Conservation (phyloP, 768 basidiomycete genomes). For the Suillus fuscotomentosus region DNA sequence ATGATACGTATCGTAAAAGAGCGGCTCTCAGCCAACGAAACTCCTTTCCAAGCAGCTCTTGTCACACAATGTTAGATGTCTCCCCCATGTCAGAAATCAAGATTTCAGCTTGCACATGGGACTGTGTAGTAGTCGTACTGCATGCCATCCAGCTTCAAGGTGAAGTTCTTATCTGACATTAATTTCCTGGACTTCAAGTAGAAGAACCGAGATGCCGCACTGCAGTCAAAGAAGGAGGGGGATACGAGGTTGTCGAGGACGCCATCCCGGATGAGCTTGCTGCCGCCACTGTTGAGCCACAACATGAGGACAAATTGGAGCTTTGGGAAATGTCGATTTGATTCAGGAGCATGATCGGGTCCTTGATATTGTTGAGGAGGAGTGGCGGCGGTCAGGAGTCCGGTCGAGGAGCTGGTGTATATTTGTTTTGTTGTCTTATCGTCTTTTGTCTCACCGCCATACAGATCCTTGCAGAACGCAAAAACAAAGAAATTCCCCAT, state of each 20-base stretch:
- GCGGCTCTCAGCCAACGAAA: neutral
- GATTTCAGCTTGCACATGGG: no score
- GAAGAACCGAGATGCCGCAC: no score
- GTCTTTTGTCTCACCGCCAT: slow-evolving; percentile 5
- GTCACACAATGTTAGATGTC: neutral
- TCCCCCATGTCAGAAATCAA: neutral
- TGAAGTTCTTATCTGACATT: no score
- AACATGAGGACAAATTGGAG: slow-evolving; percentile 8
- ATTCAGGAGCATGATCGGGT: slow-evolving; percentile 71
- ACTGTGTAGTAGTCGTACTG: no score
- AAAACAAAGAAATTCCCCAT: slow-evolving; percentile 56
- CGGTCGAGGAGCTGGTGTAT: slow-evolving; percentile 50
- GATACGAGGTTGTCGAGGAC: slow-evolving; percentile 49
- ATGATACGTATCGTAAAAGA: neutral
- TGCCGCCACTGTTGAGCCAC: slow-evolving; percentile 37
- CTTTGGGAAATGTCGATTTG: slow-evolving; percentile 26
- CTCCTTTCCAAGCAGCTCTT: neutral
- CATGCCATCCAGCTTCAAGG: no score
- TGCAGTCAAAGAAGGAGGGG: slow-evolving; percentile 62
- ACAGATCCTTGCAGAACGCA: slow-evolving; percentile 75
- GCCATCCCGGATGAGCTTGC: slow-evolving; percentile 68
- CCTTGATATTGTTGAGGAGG: slow-evolving; percentile 71
- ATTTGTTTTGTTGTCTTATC: slow-evolving; percentile 36
- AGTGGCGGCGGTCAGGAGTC: slow-evolving; percentile 75
- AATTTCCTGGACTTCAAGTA: no score